phyloP scores from a whole-genome alignment of 2,329 filamentous ascomycete species.

The Teratosphaeria epicoccoides region DNA sequence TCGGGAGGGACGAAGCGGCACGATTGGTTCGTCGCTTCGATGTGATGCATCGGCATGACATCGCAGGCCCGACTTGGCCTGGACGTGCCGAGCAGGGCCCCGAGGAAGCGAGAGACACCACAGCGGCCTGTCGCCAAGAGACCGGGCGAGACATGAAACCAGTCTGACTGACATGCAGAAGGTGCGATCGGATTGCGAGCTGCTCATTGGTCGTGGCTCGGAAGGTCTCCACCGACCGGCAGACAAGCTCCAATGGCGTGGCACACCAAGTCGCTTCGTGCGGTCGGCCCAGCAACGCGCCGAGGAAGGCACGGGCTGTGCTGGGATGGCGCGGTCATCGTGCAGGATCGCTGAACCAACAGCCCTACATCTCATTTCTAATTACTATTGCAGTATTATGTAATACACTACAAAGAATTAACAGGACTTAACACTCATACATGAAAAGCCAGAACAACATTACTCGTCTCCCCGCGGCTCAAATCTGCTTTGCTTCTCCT shows the following conservation, averaged over 20 bases:
- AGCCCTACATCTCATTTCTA: no score
- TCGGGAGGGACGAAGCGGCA: no score
- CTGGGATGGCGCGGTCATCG: neutral
- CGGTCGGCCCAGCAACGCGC: neutral
- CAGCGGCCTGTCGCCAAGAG: neutral
- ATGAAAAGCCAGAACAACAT: no score
- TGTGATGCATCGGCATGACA: neutral
- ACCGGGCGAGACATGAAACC: neutral
- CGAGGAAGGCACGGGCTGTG: neutral
- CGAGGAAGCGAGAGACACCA: no score
- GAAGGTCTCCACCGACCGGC: neutral
- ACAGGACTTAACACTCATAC: no score
- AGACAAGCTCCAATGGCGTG: neutral
- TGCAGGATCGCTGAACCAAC: no score
- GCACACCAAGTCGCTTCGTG: neutral
- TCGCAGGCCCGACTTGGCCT: no score
- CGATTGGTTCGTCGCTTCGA: neutral
- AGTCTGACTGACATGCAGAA: neutral
- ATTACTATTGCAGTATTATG: no score
- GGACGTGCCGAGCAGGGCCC: no score
- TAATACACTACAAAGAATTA: no score
- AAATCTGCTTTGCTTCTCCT: neutral
- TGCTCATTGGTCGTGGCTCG: neutral
- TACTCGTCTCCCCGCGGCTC: no score
- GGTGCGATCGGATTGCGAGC: neutral